Conservation (phyloP, 2,329 filamentous ascomycete genomes). For the Nigrograna mackinnonii region DNA sequence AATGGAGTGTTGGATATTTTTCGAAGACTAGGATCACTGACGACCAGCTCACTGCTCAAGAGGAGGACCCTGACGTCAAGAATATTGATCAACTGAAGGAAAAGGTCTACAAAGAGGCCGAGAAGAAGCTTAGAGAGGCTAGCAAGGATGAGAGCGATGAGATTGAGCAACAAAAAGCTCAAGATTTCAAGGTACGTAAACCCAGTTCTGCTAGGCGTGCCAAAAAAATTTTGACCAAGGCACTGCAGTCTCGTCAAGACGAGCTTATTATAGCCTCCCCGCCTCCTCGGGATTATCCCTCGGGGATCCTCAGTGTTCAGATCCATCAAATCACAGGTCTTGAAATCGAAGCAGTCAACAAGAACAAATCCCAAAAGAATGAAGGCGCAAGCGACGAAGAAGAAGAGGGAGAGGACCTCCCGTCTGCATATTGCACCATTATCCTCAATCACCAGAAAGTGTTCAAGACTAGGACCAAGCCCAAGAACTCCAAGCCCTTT, state of each 20-base stretch:
- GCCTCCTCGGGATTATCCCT: constrained; percentile 63
- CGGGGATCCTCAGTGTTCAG: constrained; percentile 70
- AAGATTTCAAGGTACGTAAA: constrained; percentile 62
- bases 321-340: constrained; percentile 75
- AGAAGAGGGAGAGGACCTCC: constrained; percentile 66
- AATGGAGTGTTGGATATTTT: constrained; percentile 74
- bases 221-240: constrained; percentile 2
- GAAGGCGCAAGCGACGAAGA: constrained; percentile 61
- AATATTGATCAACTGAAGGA: constrained; percentile 62
- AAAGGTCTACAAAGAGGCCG: constrained; percentile 57
- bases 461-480: constrained; percentile 75
- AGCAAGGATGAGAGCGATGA: constrained; percentile 63
- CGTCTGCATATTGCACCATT: constrained; percentile 72
- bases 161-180: constrained; percentile 67
- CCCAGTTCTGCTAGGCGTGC: no score
- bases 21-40: constrained; percentile 67
- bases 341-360: constrained; percentile 63
- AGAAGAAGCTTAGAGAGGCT: constrained; percentile 69
- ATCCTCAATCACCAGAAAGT: constrained; percentile 72
- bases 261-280: constrained; percentile 70
- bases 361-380: constrained; percentile 51
- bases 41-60: constrained; percentile 65
- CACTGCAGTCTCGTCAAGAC: constrained; percentile 47
- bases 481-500: constrained; percentile 77
- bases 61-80: constrained; percentile 60